phyloP scores from a whole-genome alignment of 345 rosid species.

The Clarkia xantiana region DNA sequence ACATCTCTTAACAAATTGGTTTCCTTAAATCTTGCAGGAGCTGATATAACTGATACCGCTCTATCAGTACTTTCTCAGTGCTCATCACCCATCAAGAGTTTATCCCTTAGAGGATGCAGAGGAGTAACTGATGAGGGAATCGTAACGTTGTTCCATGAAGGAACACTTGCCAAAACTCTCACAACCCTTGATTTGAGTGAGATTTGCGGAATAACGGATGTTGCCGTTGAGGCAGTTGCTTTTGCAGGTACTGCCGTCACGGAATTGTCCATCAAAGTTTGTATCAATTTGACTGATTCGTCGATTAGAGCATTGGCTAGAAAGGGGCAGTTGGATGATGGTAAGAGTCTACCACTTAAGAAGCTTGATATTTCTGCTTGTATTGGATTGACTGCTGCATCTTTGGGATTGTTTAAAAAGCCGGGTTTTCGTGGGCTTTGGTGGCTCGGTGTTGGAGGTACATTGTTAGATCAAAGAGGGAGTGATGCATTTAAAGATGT shows the following conservation, averaged over 20 bases:
- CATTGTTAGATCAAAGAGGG: conserved; percentile 18
- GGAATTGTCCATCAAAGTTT: conserved; percentile 39
- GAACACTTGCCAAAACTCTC: conserved; percentile 30
- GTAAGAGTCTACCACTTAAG: conserved; percentile 19
- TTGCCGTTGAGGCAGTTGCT: conserved; percentile 22
- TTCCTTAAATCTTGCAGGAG: conserved; percentile 40
- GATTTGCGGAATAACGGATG: conserved; percentile 51
- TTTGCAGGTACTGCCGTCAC: conserved; percentile 25
- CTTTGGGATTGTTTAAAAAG: conserved; percentile 22
- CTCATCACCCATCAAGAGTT: conserved; percentile 27
- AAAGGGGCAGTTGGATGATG: conserved; percentile 19
- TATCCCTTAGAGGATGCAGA: conserved; percentile 54
- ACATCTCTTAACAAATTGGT: conserved; percentile 32
- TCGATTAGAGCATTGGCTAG: conserved; percentile 33
- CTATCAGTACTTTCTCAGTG: conserved; percentile 31
- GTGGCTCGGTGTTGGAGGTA: conserved; percentile 43
- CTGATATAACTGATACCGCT: conserved; percentile 51
- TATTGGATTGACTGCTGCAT: conserved; percentile 26
- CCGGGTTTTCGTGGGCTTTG: conserved; percentile 39
- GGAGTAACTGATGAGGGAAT: conserved; percentile 59
- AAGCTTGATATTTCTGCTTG: conserved; percentile 50
- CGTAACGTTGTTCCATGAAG: conserved; percentile 28
- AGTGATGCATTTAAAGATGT: conserved; percentile 14
- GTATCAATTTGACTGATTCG: conserved; percentile 39
- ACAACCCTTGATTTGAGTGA: conserved; percentile 44